These are phyloP conservation scores for Wickerhamomyces ciferrii DNA, from an alignment of 805 yeast species.

Conservation along the genomic window DNA sequence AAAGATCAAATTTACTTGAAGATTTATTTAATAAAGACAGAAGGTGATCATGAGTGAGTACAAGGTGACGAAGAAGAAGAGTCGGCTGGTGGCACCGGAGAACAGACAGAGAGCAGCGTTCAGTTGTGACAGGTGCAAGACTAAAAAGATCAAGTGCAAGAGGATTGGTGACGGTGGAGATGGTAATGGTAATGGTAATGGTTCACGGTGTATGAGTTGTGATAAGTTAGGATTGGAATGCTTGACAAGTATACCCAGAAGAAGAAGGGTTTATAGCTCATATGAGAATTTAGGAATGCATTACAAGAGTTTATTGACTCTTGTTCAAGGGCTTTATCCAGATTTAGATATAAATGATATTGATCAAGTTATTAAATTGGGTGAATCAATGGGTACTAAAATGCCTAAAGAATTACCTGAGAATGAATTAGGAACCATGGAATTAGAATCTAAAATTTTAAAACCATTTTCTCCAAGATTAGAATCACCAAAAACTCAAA, in stretches of 20 bases:
- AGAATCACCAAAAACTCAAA: background rate
- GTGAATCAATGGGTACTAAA: constrained; percentile 15
- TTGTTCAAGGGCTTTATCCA: constrained; percentile 38
- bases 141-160: constrained; percentile 37
- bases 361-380: constrained; percentile 31
- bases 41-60: background rate
- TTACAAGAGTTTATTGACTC: constrained; percentile 33
- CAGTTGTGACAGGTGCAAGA: constrained; percentile 41
- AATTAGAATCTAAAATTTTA: constrained; percentile 14
- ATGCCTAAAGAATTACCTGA: constrained; percentile 6
- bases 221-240: constrained; percentile 32
- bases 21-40: background rate
- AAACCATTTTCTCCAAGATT: constrained; percentile 16
- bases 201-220: constrained; percentile 36
- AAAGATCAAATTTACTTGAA: too few relatives aligned
- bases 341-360: constrained; percentile 38
- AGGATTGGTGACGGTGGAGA: constrained; percentile 26
- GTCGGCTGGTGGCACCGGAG: constrained; percentile 32
- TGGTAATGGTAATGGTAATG: constrained; percentile 27
- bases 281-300: constrained; percentile 37
- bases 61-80: constrained; percentile 15
- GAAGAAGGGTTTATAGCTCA: constrained; percentile 35
- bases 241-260: constrained; percentile 35
- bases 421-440: constrained; percentile 12
- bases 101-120: constrained; percentile 35